phyloP scores from a whole-genome alignment of 164 flowering plant genomes.

The Hamamelis virginiana region DNA sequence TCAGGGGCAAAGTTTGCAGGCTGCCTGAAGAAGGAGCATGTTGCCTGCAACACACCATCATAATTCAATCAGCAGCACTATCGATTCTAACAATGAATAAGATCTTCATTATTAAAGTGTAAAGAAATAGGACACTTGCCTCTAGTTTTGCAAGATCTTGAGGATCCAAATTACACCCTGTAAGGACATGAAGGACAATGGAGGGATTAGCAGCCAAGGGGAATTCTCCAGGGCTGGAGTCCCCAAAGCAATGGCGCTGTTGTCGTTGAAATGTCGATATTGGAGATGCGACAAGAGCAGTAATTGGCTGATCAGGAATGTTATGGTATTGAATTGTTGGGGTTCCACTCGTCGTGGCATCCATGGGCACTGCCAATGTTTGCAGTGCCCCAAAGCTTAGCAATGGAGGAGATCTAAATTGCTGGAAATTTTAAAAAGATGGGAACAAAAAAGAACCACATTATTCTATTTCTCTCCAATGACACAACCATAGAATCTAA shows the following conservation, averaged over 20 bases:
- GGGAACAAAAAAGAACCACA: slow-evolving; percentile 10
- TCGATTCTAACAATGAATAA: slow-evolving; percentile 46
- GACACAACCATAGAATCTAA: neutral
- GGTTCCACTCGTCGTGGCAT: slow-evolving; percentile 84
- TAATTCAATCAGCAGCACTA: slow-evolving; percentile 66
- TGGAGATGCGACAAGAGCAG: slow-evolving; percentile 50
- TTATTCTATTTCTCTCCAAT: slow-evolving; percentile 15
- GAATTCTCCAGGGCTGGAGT: slow-evolving; percentile 80
- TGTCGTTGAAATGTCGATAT: slow-evolving; percentile 55
- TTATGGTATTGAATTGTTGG: slow-evolving; percentile 64
- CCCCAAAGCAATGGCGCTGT: slow-evolving; percentile 80
- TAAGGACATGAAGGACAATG: slow-evolving; percentile 92
- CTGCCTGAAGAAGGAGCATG: slow-evolving; percentile 86
- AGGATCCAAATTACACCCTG: slow-evolving; percentile 80
- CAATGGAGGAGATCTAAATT: slow-evolving; percentile 21
- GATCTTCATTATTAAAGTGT: neutral
- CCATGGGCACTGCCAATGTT: slow-evolving; percentile 88
- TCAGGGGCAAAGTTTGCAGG: slow-evolving; percentile 92
- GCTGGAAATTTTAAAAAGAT: slow-evolving; percentile 12
- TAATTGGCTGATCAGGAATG: slow-evolving; percentile 71
- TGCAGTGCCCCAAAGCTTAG: slow-evolving; percentile 69
- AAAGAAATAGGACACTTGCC: slow-evolving; percentile 54
- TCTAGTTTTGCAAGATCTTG: slow-evolving; percentile 93
- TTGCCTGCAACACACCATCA: slow-evolving; percentile 61
- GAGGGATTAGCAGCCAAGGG: slow-evolving; percentile 91